Evolutionary conservation across 805 yeast genomes (phyloP).

Genomic region (Metschnikowia colocasiae): DNA sequence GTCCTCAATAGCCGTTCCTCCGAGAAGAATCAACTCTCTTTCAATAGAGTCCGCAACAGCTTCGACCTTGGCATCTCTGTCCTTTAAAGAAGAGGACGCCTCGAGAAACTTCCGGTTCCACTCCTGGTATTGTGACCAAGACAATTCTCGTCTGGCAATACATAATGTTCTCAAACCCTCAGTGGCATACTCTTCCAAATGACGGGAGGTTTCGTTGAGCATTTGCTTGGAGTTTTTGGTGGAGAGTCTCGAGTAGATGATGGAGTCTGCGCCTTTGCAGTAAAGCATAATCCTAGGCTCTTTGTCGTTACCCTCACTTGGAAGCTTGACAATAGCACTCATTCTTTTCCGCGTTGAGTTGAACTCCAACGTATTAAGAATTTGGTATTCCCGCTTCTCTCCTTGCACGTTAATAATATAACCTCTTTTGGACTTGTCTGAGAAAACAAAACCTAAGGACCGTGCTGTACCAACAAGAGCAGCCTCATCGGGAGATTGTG

Average conservation of each 20-base stretch:
- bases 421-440: slow-evolving; percentile 65
- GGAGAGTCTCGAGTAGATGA: slow-evolving; percentile 64
- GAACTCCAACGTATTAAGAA: slow-evolving; percentile 69
- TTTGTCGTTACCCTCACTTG: slow-evolving; percentile 31
- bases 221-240: slow-evolving; percentile 45
- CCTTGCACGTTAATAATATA: slow-evolving; percentile 68
- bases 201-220: slow-evolving; percentile 63
- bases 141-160: slow-evolving; percentile 65
- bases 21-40: slow-evolving; percentile 58
- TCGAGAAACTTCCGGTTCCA: slow-evolving; percentile 63
- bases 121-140: slow-evolving; percentile 56
- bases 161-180: slow-evolving; percentile 83
- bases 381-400: slow-evolving; percentile 62
- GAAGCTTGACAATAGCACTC: slow-evolving; percentile 76
- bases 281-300: slow-evolving; percentile 56
- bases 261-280: slow-evolving; percentile 84
- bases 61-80: slow-evolving; percentile 71
- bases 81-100: slow-evolving; percentile 60
- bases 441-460: slow-evolving; percentile 67
- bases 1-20: slow-evolving; percentile 88
- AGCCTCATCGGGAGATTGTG: slow-evolving; percentile 86
- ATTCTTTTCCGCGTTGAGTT: slow-evolving; percentile 84
- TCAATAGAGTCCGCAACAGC: slow-evolving; percentile 73
- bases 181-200: slow-evolving; percentile 73
- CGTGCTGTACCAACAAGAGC: slow-evolving; percentile 81